Percentiles rank a stretch among this genome's conserved stretches.
Evolutionary conservation across 2,329 filamentous ascomycete species (phyloP).

Genomic region (Cladosporium cucumerinum): DNA sequence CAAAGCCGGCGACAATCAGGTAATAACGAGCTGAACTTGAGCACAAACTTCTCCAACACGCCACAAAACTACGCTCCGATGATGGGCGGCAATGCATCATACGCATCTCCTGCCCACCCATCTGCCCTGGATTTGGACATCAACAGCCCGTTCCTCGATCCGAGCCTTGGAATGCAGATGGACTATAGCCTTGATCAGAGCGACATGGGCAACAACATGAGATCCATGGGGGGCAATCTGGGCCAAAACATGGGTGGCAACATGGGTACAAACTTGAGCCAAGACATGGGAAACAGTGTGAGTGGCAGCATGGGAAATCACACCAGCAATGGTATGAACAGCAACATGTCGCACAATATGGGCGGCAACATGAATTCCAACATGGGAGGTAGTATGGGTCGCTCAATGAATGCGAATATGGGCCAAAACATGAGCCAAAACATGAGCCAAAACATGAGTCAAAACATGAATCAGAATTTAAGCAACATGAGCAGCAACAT

Average conservation of each 20-base stretch:
- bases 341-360: conserved; percentile 22
- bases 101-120: conserved; percentile 43
- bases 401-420: neutral
- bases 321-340: neutral
- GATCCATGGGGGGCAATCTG: conserved; percentile 22
- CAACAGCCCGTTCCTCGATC: conserved; percentile 40
- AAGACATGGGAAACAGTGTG: conserved; percentile 41
- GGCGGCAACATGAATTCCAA: neutral
- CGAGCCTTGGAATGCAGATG: conserved; percentile 41
- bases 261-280: conserved; percentile 33
- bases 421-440: neutral
- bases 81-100: conserved; percentile 39
- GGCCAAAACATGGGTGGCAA: neutral
- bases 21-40: conserved; percentile 38
- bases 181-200: conserved; percentile 39
- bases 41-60: conserved; percentile 37
- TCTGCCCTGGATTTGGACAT: conserved; percentile 43
- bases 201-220: conserved; percentile 15
- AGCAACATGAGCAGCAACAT: neutral
- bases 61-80: conserved; percentile 39
- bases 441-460: neutral
- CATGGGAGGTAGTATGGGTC: neutral
- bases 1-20: conserved; percentile 30
- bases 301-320: conserved; percentile 25
- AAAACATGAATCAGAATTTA: no score